A percentile compares a stretch with the other conserved stretches of the same genome.
Evolutionary conservation across 345 rosid species (phyloP).

Genomic region (Lepidium aucheri): DNA sequence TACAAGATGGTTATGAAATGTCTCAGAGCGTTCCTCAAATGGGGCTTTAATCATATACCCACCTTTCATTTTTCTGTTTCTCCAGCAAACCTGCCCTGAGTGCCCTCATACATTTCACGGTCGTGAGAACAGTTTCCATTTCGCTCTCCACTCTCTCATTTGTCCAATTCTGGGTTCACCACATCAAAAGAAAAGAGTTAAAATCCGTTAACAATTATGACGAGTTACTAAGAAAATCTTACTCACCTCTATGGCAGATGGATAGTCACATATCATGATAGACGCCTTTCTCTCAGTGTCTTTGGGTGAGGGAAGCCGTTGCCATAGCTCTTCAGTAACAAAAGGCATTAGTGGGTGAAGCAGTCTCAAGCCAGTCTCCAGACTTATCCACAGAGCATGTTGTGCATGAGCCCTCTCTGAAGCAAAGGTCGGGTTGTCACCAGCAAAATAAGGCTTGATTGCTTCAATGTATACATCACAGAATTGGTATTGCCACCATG

Average conservation of each 20-base stretch:
- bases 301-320: slow-evolving; percentile 60
- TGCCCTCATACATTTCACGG: slow-evolving; percentile 64
- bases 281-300: slow-evolving; percentile 47
- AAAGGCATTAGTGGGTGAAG: slow-evolving; percentile 98
- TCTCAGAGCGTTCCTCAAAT: not conserved
- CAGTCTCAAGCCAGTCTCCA: slow-evolving; percentile 79
- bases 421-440: slow-evolving; percentile 44
- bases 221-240: not conserved
- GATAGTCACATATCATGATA: slow-evolving; percentile 74
- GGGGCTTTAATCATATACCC: not conserved
- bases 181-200: not conserved
- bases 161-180: slow-evolving; percentile 47
- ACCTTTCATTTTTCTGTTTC: slow-evolving; percentile 80
- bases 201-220: not conserved
- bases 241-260: slow-evolving; percentile 56
- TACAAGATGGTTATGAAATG: not conserved
- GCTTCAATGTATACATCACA: slow-evolving; percentile 94
- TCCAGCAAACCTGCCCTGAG: slow-evolving; percentile 67
- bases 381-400: slow-evolving; percentile 66
- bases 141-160: slow-evolving; percentile 60
- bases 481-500: slow-evolving; percentile 98
- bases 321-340: slow-evolving; percentile 96
- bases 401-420: slow-evolving; percentile 59
- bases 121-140: slow-evolving; percentile 69
- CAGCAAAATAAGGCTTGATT: slow-evolving; percentile 74